Evolutionary conservation across 2,329 filamentous ascomycete species (phyloP).

Genomic region (Talaromyces atroroseus): DNA sequence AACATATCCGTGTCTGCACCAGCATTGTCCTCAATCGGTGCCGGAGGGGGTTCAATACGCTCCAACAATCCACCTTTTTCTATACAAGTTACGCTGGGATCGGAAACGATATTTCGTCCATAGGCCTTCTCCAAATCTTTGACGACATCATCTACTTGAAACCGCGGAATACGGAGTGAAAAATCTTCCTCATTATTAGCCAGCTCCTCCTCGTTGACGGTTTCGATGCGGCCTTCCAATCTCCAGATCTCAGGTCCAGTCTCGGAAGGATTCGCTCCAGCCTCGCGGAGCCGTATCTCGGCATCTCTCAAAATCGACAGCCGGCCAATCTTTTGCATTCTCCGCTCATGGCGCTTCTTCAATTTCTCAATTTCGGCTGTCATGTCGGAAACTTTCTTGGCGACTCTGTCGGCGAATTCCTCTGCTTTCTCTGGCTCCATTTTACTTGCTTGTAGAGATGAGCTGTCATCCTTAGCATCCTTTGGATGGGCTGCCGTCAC

Average conservation of each 20-base stretch:
- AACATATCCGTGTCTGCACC: slow-evolving; percentile 26
- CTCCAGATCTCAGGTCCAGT: slow-evolving; percentile 58
- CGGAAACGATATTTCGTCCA: slow-evolving; percentile 60
- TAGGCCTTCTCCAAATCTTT: slow-evolving; percentile 66
- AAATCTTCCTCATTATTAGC: slow-evolving; percentile 23
- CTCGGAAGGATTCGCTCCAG: slow-evolving; percentile 52
- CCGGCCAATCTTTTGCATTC: slow-evolving; percentile 68
- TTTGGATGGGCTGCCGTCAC: slow-evolving; percentile 23
- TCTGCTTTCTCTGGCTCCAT: slow-evolving; percentile 72
- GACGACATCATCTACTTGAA: slow-evolving; percentile 64
- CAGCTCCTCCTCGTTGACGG: slow-evolving; percentile 29
- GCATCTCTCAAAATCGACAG: slow-evolving; percentile 65
- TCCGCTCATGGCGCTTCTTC: slow-evolving; percentile 70
- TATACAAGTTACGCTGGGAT: slow-evolving; percentile 63
- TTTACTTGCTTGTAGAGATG: slow-evolving; percentile 48
- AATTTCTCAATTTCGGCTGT: slow-evolving; percentile 79
- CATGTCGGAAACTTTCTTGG: slow-evolving; percentile 65
- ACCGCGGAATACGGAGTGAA: slow-evolving; percentile 39
- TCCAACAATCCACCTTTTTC: slow-evolving; percentile 73
- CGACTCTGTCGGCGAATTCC: slow-evolving; percentile 75
- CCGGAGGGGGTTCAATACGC: slow-evolving; percentile 32
- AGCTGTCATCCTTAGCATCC: slow-evolving; percentile 26
- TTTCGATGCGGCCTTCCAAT: slow-evolving; percentile 50
- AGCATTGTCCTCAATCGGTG: slow-evolving; percentile 27
- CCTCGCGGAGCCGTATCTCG: slow-evolving; percentile 67